Base-by-base conservation (phyloP, 768 basidiomycete species). In the Suillus americanus region DNA sequence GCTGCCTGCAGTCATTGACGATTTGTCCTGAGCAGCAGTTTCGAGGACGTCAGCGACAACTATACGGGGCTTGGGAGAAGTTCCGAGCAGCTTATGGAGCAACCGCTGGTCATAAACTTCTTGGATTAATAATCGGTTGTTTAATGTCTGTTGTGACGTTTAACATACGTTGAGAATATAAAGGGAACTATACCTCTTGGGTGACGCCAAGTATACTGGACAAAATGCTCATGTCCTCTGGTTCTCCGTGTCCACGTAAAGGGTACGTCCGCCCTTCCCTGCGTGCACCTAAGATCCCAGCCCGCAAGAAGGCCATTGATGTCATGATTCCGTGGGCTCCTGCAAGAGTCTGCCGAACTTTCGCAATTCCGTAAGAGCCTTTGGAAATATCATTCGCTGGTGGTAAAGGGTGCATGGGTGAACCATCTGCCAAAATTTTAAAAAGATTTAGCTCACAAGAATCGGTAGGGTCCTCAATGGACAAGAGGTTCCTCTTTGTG, bases 401-500 rank as follows among this genome's bases (percentile, higher is more conserved):
- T 9, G 23, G 71, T 2, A 50, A 64, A 62, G 48, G 41, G 43
- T 30, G 13, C 38, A 41, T 56, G 20, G 14, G 56, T 62, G 48
- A 62, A 65, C 25, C n/a, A 33, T 20, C 33, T 14, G 51, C 48
- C 43, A 37, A 50, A 35, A 55, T 23, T 14, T 25, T 60, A 23
- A 18, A 41, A 60, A 45, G 61, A 50, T 35, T n/a, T 6, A 7
- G 84, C 94, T 77, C 70, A 97, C 95, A 81, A 33, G 85, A 78
- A 78, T 98, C 95, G 16, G 89, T 90, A 13, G 97, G 97, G 77
- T 99, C 97, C 75, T 99, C 97, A 35, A 99, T 91, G 5, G 88
- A 91, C 55, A 99, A 78, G 67, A 91, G 77, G 35, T 81, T 78
- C 16, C 80, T 77, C 71, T 84, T 83, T 60, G 78, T 79, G 61